phyloP scores from a whole-genome alignment of 176 grass and related monocot genomes.

The Musa schizocarpa region DNA sequence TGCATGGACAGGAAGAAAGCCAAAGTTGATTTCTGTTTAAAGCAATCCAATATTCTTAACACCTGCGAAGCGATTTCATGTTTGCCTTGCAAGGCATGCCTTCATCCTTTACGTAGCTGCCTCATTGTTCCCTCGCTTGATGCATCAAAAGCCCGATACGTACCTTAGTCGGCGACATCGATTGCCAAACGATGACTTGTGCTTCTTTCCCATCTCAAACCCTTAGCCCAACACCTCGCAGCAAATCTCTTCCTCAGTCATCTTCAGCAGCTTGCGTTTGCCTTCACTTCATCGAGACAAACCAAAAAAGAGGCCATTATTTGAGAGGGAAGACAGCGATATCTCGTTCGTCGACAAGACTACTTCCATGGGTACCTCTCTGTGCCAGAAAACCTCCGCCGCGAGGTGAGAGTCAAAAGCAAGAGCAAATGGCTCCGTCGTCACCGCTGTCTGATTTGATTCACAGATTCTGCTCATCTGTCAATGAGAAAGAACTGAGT shows the following conservation, averaged over 20 bases:
- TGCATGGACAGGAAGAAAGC: not conserved
- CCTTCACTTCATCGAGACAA: not conserved
- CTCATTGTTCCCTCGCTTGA: not conserved
- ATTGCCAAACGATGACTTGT: not conserved
- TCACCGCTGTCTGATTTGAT: constrained; percentile 31
- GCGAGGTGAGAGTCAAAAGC: not conserved
- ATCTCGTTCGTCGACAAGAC: not conserved
- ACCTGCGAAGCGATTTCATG: not conserved
- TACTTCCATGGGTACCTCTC: not conserved
- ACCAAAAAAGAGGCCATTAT: not conserved
- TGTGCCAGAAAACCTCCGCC: not conserved
- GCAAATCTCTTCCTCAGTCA: not conserved
- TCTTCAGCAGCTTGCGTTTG: not conserved
- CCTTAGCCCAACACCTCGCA: not conserved
- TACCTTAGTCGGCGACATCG: not conserved
- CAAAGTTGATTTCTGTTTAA: not conserved
- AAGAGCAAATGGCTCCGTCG: constrained; percentile 4
- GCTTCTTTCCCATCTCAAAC: not conserved
- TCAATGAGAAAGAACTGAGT: constrained; percentile 54
- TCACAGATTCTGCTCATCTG: constrained; percentile 49
- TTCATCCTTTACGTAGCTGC: not conserved
- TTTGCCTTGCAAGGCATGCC: not conserved
- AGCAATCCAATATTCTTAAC: not conserved
- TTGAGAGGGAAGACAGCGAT: not conserved
- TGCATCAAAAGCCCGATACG: not conserved